These are phyloP conservation scores for Eutrema heterophyllum DNA, from an alignment of 345 rosid species.

Conservation along the genomic window DNA sequence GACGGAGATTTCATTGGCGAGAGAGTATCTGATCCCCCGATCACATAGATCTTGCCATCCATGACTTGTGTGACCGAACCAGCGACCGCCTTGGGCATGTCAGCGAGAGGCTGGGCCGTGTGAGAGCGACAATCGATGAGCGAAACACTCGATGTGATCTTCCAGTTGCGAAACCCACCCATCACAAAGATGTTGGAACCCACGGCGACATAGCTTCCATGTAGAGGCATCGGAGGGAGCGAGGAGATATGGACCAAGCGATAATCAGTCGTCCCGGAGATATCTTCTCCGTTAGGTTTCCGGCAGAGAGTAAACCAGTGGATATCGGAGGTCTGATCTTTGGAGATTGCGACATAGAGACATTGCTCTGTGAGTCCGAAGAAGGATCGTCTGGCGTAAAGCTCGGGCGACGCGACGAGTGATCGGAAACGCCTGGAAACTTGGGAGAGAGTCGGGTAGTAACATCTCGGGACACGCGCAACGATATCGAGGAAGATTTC, in stretches of 20 bases:
- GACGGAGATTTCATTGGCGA: constrained; percentile 19
- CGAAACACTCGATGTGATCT: constrained; percentile 7
- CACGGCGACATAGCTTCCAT: constrained; percentile 16
- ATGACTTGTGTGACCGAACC: not conserved
- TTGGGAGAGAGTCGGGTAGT: constrained; percentile 7
- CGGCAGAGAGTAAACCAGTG: constrained; percentile 18
- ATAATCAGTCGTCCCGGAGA: not conserved
- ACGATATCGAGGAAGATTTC: constrained; percentile 23
- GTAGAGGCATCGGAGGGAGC: constrained; percentile 23
- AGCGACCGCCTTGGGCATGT: constrained; percentile 24
- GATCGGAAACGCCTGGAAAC: constrained; percentile 19
- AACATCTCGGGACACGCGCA: constrained; percentile 11
- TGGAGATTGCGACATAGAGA: constrained; percentile 18
- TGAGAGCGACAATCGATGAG: constrained; percentile 17
- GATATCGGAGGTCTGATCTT: constrained; percentile 12
- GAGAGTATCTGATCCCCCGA: constrained; percentile 8
- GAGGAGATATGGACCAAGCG: constrained; percentile 5
- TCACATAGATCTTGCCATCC: constrained; percentile 21
- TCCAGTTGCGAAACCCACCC: constrained; percentile 21
- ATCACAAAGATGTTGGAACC: constrained; percentile 16
- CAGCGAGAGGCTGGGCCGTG: not conserved
- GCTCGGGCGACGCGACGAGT: constrained; percentile 13
- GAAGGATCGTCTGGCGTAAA: constrained; percentile 15
- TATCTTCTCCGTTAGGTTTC: not conserved
- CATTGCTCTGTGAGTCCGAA: constrained; percentile 1